A percentile compares a stretch with the other conserved stretches of the same genome.
These are phyloP conservation scores for Botrytis galanthina DNA, from an alignment of 2,329 filamentous ascomycete genomes.

Conservation along the genomic window DNA sequence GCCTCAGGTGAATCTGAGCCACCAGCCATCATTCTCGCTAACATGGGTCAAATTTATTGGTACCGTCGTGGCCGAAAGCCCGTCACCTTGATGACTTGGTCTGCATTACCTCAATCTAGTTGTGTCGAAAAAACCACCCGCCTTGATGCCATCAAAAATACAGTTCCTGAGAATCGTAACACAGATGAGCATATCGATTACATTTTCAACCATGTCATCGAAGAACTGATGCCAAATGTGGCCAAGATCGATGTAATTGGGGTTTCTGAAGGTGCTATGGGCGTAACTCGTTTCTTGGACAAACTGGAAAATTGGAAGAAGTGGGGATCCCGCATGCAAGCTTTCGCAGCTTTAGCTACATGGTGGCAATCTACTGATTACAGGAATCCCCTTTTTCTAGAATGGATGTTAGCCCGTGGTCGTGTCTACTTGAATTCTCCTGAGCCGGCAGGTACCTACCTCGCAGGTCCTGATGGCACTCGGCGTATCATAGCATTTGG, in stretches of 20 bases:
- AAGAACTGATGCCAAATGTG: conserved; percentile 45
- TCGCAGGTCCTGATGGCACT: conserved; percentile 51
- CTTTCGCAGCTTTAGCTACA: conserved; percentile 52
- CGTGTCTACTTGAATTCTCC: conserved; percentile 59
- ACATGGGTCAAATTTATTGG: conserved; percentile 75
- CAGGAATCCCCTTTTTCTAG: conserved; percentile 30
- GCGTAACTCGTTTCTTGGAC: conserved; percentile 58
- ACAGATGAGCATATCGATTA: conserved; percentile 61
- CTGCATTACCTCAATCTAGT: conserved; percentile 58
- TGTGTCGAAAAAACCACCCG: conserved; percentile 56
- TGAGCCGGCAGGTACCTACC: conserved; percentile 50
- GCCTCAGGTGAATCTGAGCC: conserved; percentile 32
- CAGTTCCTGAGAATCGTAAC: conserved; percentile 57
- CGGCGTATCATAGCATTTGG: conserved; percentile 46
- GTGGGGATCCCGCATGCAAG: conserved; percentile 46
- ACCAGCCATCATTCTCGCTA: conserved; percentile 70
- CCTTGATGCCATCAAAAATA: conserved; percentile 56
- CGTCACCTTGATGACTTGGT: conserved; percentile 58
- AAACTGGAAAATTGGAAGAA: conserved; percentile 50
- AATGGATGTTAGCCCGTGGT: conserved; percentile 42
- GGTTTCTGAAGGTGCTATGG: conserved; percentile 63
- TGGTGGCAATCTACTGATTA: conserved; percentile 44
- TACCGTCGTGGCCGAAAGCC: conserved; percentile 61
- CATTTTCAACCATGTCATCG: conserved; percentile 64
- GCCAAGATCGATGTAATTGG: conserved; percentile 69